phyloP scores from a whole-genome alignment of 306 rosid species.

The Mucuna pruriens region DNA sequence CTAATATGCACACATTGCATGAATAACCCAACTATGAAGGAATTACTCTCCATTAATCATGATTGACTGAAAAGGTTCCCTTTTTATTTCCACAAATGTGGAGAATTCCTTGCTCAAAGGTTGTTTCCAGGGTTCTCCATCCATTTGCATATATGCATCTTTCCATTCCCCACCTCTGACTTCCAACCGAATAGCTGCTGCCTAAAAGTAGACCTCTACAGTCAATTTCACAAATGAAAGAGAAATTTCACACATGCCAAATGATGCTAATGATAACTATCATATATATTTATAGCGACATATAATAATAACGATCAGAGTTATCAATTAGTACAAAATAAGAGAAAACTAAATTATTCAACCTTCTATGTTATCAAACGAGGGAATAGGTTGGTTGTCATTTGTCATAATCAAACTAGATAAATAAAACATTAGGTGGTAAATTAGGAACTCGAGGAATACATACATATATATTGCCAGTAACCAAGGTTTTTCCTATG shows the following conservation, averaged over 20 bases:
- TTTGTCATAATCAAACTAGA: not conserved
- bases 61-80: constrained; percentile 75
- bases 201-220: constrained; percentile 46
- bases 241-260: not conserved
- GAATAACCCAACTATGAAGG: not conserved
- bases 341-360: too few species aligned
- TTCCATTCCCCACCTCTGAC: constrained; percentile 97
- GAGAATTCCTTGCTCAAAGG: constrained; percentile 69
- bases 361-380: not conserved
- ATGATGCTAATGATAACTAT: not conserved
- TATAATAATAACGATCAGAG: not conserved
- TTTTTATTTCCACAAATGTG: constrained; percentile 78
- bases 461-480: too few species aligned
- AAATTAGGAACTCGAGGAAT: not conserved
- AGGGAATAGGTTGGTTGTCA: too few species aligned
- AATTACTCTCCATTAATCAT: constrained; percentile 74
- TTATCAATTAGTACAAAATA: too few species aligned
- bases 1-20: constrained; percentile 32
- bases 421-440: not conserved
- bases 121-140: constrained; percentile 99
- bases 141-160: constrained; percentile 85
- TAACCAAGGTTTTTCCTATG: too few species aligned
- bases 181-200: constrained; percentile 83
- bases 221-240: not conserved
- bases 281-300: not conserved